A percentile compares a stretch with the other conserved stretches of the same genome.
Conservation (phyloP, 1,284 basidiomycete species). For the Chondrostereum purpureum region DNA sequence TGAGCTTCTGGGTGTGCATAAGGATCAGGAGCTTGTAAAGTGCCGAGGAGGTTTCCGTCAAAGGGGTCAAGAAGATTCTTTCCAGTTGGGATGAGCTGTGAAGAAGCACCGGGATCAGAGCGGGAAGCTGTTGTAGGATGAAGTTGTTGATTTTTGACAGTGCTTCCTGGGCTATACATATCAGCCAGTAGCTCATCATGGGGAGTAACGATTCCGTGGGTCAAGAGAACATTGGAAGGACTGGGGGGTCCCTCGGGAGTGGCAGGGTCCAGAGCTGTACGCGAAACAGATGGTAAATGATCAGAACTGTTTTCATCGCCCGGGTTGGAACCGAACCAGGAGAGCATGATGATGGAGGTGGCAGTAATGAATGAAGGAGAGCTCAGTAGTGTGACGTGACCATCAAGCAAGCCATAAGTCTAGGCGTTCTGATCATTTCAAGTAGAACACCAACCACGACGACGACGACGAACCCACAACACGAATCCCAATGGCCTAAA, state of each 20-base stretch:
- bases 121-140: too few species aligned
- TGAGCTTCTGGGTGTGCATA: slow-evolving; percentile 15
- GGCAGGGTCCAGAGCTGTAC: not conserved
- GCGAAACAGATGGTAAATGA: not conserved
- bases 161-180: not conserved
- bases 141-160: too few species aligned
- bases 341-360: not conserved
- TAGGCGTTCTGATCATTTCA: not conserved
- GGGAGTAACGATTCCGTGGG: not conserved
- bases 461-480: not conserved
- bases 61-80: slow-evolving; percentile 42
- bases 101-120: too few species aligned
- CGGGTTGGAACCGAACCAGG: not conserved
- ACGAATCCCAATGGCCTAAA: not conserved
- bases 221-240: not conserved
- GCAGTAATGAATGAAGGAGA: not conserved
- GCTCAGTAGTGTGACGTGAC: not conserved
- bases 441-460: not conserved
- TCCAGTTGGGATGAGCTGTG: not conserved
- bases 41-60: slow-evolving; percentile 37
- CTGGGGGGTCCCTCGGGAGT: not conserved
- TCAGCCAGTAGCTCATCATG: not conserved
- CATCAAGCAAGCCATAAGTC: not conserved
- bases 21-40: slow-evolving; percentile 23
- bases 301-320: not conserved